Evolutionary conservation across 352 stramenopile species (phyloP).

Genomic region (Peronospora farinosa): DNA sequence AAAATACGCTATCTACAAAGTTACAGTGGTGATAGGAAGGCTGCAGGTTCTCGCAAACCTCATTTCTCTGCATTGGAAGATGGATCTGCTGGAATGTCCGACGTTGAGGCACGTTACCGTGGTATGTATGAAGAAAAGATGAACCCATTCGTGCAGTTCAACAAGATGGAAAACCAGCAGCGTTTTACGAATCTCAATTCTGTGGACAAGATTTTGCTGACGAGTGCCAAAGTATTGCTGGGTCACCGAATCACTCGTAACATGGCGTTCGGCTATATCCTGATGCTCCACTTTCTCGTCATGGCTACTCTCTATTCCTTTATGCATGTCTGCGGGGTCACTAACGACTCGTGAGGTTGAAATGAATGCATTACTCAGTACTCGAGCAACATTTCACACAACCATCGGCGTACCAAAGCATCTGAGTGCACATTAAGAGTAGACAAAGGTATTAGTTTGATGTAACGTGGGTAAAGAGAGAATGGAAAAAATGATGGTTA

Average conservation of each 20-base stretch:
- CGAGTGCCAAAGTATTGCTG: slow-evolving; percentile 76
- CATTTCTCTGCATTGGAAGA: slow-evolving; percentile 36
- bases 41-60: slow-evolving; percentile 16
- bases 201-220: slow-evolving; percentile 88
- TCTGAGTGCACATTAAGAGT: too few species aligned
- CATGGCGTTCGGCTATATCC: slow-evolving; percentile 78
- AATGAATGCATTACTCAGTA: slow-evolving; percentile 26
- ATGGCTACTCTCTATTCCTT: slow-evolving; percentile 83
- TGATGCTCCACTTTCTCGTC: slow-evolving; percentile 83
- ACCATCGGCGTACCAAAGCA: slow-evolving; percentile 51
- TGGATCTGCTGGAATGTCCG: slow-evolving; percentile 20
- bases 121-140: slow-evolving; percentile 88
- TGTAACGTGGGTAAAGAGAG: neutral
- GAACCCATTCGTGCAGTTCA: slow-evolving; percentile 90
- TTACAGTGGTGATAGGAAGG: slow-evolving; percentile 38
- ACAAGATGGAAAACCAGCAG: slow-evolving; percentile 84
- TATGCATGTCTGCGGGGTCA: slow-evolving; percentile 79
- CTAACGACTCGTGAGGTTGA: slow-evolving; percentile 44
- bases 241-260: slow-evolving; percentile 77
- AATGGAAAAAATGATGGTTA: neutral
- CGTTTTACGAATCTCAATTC: slow-evolving; percentile 87
- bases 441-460: neutral
- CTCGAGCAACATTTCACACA: slow-evolving; percentile 64
- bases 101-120: slow-evolving; percentile 78
- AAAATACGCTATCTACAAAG: slow-evolving; percentile 86